These are phyloP conservation scores for Wickerhamiella vanderwaltii DNA, from an alignment of 805 yeast species.

Conservation along the genomic window DNA sequence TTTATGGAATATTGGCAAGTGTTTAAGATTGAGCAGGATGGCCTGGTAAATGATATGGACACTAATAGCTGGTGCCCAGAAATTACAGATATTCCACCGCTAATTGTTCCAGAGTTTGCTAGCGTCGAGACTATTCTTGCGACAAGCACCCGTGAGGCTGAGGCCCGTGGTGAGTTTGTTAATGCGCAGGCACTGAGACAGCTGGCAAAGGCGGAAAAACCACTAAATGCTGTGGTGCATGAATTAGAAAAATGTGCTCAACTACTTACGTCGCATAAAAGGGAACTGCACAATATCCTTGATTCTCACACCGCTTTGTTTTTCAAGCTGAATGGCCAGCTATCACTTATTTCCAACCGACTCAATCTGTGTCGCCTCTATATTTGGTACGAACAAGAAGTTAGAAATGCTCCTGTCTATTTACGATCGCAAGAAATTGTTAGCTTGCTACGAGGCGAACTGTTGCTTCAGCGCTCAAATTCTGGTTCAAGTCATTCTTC, in stretches of 20 bases:
- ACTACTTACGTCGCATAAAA: constrained; percentile 3
- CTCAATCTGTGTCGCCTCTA: constrained; percentile 7
- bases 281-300: constrained; percentile 1
- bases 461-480: constrained; percentile 18
- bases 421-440: constrained; percentile 11
- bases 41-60: constrained; percentile 23
- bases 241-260: constrained; percentile 6
- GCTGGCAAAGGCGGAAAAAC: neutral
- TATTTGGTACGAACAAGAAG: constrained; percentile 23
- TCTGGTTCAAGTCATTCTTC: constrained; percentile 19
- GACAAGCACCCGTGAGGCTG: constrained; percentile 15
- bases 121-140: neutral
- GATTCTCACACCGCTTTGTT: constrained; percentile 2
- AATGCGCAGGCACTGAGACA: neutral
- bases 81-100: neutral
- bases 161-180: constrained; percentile 15
- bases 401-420: constrained; percentile 12
- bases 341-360: neutral
- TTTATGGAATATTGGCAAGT: constrained; percentile 27
- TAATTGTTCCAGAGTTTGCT: constrained; percentile 1
- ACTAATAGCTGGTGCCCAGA: constrained; percentile 8
- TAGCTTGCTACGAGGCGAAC: constrained; percentile 9
- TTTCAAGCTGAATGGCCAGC: neutral
- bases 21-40: constrained; percentile 24
- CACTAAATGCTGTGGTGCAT: constrained; percentile 5